These are phyloP conservation scores for Cymodocea nodosa DNA, from an alignment of 116 monocot genomes.

Conservation along the genomic window DNA sequence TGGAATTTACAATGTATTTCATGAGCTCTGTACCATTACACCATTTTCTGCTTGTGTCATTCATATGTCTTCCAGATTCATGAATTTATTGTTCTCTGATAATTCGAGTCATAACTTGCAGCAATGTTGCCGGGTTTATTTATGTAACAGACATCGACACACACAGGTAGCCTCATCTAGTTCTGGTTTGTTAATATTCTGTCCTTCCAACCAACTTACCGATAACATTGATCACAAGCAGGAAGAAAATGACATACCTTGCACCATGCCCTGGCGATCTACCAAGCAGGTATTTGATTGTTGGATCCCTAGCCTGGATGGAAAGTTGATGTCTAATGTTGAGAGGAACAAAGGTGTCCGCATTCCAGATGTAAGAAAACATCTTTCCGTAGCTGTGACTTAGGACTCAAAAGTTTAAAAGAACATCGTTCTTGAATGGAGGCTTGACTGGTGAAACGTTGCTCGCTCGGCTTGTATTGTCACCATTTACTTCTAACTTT, in stretches of 20 bases:
- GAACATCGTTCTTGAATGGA: no score
- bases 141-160: constrained; percentile 85
- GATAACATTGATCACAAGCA: constrained; percentile 12
- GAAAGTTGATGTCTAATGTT: constrained; percentile 1
- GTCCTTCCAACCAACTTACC: not conserved
- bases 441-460: no score
- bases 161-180: constrained; percentile 40
- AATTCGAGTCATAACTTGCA: constrained; percentile 22
- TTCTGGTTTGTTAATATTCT: not conserved
- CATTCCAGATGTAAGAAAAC: no score
- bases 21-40: no score
- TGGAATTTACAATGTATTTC: not conserved
- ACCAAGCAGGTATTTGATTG: constrained; percentile 61
- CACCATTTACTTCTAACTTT: no score
- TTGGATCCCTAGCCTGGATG: constrained; percentile 68
- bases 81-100: not conserved
- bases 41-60: not conserved
- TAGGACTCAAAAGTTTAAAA: no score
- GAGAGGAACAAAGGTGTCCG: no score
- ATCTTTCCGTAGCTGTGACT: no score
- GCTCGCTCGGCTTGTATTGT: no score
- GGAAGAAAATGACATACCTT: constrained; percentile 88
- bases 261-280: constrained; percentile 93
- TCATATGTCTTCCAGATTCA: not conserved
- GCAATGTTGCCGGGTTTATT: constrained; percentile 93